Conservation (phyloP, 345 rosid genomes). For the Lepidium sativum region DNA sequence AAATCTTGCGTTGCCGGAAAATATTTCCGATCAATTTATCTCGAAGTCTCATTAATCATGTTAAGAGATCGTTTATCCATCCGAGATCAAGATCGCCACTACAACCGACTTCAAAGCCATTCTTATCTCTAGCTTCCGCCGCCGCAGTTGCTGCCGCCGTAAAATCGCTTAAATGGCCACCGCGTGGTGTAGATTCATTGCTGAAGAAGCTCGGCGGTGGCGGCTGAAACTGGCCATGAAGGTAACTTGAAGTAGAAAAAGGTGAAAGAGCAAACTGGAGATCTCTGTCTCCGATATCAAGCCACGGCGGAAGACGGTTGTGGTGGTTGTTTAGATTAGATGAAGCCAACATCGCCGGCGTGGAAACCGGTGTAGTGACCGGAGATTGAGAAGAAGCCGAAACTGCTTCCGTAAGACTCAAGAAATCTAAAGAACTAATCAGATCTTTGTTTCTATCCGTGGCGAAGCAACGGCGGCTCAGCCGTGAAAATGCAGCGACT, state of each 20-base stretch:
- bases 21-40: not conserved
- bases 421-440: slow-evolving; percentile 44
- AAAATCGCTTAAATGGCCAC: slow-evolving; percentile 6
- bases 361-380: slow-evolving; percentile 6
- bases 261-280: slow-evolving; percentile 46
- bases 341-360: slow-evolving; percentile 20
- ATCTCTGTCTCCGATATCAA: slow-evolving; percentile 35
- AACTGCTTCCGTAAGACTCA: slow-evolving; percentile 34
- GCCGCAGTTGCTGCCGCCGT: slow-evolving; percentile 10
- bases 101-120: slow-evolving; percentile 14
- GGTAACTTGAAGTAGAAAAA: slow-evolving; percentile 38
- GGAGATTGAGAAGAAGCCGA: slow-evolving; percentile 8
- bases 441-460: slow-evolving; percentile 36
- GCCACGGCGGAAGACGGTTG: slow-evolving; percentile 35
- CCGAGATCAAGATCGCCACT: slow-evolving; percentile 64
- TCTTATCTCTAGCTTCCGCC: slow-evolving; percentile 9
- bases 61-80: slow-evolving; percentile 89
- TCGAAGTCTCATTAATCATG: slow-evolving; percentile 25
- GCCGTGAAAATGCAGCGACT: slow-evolving; percentile 11
- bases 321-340: not conserved
- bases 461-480: slow-evolving; percentile 13
- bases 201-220: slow-evolving; percentile 7
- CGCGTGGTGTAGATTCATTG: slow-evolving; percentile 15
- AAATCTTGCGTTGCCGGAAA: not conserved
- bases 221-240: not conserved